Conservation (phyloP, 208 protist genomes). For the Acanthamoeba sp. region DNA sequence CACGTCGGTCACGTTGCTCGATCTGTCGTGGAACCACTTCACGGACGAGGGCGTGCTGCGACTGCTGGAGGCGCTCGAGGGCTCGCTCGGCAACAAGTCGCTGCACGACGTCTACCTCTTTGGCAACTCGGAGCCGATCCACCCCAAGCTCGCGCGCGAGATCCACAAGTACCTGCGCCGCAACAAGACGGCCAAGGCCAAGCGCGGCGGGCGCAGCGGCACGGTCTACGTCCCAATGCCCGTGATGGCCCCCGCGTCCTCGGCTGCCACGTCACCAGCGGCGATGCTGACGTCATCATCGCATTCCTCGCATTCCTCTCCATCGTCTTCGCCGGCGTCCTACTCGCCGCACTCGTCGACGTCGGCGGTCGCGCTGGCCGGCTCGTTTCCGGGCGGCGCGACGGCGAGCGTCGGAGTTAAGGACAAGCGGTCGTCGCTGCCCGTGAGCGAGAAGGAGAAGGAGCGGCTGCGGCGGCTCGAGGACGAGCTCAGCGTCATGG, state of each 20-base stretch:
- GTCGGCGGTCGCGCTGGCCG: too few relatives aligned
- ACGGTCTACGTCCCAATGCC: neutral
- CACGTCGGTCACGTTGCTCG: neutral
- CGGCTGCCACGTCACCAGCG: too few relatives aligned
- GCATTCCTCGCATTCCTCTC: too few relatives aligned
- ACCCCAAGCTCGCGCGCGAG: conserved; percentile 1
- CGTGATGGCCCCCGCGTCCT: neutral
- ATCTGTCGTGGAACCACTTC: conserved; percentile 28
- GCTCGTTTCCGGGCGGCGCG: too few relatives aligned
- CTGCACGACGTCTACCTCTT: conserved; percentile 25
- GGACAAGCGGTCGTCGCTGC: neutral
- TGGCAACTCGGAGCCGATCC: neutral
- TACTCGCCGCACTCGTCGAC: neutral
- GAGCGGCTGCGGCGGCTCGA: conserved; percentile 3
- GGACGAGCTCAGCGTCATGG: neutral
- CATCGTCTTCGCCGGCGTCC: neutral
- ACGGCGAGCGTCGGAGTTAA: neutral
- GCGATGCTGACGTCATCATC: too few relatives aligned
- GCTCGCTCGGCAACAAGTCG: conserved; percentile 18
- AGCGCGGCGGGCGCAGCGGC: neutral
- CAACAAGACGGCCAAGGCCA: neutral
- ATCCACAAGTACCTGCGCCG: neutral
- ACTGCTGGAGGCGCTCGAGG: neutral
- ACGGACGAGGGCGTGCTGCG: conserved; percentile 3
- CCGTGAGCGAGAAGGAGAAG: neutral